phyloP scores from a whole-genome alignment of 2,329 filamentous ascomycete genomes.

The Hypoxylon sp. region DNA sequence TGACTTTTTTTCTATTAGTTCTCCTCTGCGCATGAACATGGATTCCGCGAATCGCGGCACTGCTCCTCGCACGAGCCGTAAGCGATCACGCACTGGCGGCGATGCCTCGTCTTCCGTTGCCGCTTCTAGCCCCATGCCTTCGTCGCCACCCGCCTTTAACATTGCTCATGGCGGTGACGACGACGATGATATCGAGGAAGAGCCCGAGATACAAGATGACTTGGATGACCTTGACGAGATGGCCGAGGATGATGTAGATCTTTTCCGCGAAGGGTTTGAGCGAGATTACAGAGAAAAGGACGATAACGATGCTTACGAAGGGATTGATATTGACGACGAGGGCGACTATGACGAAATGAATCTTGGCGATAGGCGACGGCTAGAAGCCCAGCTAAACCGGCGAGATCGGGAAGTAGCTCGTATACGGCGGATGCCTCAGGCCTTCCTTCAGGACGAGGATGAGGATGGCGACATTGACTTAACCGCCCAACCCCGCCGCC shows the following conservation, averaged over 20 bases:
- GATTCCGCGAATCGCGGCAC: conserved; percentile 86
- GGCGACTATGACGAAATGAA: conserved; percentile 81
- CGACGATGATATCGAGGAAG: conserved; percentile 79
- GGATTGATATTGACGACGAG: conserved; percentile 82
- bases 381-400: conserved; percentile 81
- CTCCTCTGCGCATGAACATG: conserved; percentile 84
- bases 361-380: conserved; percentile 74
- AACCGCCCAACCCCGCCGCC: conserved; percentile 85
- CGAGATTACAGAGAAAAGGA: conserved; percentile 78
- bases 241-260: conserved; percentile 85
- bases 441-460: conserved; percentile 85
- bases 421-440: conserved; percentile 76
- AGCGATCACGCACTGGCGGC: conserved; percentile 68
- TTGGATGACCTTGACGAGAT: conserved; percentile 84
- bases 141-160: conserved; percentile 74
- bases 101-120: conserved; percentile 67
- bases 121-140: conserved; percentile 75
- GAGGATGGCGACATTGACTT: conserved; percentile 89
- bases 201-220: conserved; percentile 79
- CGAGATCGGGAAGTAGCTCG: conserved; percentile 81
- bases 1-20: conserved; percentile 66
- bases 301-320: conserved; percentile 78
- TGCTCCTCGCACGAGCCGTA: conserved; percentile 66
- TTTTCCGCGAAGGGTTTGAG: conserved; percentile 81
- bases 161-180: conserved; percentile 78